phyloP scores from a whole-genome alignment of 805 yeast species.

The Sugiyamaella floridensis region DNA sequence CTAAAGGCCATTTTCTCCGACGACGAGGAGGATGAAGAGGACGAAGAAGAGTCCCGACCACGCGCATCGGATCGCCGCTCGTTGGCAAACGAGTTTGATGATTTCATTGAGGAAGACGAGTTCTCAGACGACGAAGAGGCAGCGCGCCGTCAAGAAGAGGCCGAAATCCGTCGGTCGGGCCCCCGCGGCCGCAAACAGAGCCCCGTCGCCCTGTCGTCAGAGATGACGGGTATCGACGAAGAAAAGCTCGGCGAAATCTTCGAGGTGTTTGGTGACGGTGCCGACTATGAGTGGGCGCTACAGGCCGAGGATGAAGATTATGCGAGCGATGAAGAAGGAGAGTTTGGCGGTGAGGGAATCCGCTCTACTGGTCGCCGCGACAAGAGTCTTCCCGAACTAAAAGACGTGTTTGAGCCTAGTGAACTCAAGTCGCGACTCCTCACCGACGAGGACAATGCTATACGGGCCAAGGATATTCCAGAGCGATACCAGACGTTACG shows the following conservation, averaged over 20 bases:
- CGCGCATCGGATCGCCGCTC: slow-evolving; percentile 30
- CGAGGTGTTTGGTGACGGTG: slow-evolving; percentile 96
- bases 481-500: slow-evolving; percentile 85
- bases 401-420: slow-evolving; percentile 90
- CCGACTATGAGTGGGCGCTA: slow-evolving; percentile 95
- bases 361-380: slow-evolving; percentile 23
- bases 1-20: slow-evolving; percentile 69
- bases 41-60: slow-evolving; percentile 24
- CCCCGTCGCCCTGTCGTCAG: slow-evolving; percentile 23
- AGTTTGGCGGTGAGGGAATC: background rate
- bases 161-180: slow-evolving; percentile 33
- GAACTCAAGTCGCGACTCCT: slow-evolving; percentile 86
- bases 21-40: slow-evolving; percentile 33
- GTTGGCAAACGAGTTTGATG: slow-evolving; percentile 78
- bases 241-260: slow-evolving; percentile 88
- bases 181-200: slow-evolving; percentile 16
- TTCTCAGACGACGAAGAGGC: slow-evolving; percentile 72
- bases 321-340: background rate
- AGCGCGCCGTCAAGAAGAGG: slow-evolving; percentile 48
- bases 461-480: slow-evolving; percentile 82
- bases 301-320: slow-evolving; percentile 62
- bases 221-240: slow-evolving; percentile 55
- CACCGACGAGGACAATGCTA: slow-evolving; percentile 84
- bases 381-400: slow-evolving; percentile 48
- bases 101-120: slow-evolving; percentile 95